Percentiles rank a stretch among this genome's conserved stretches.
phyloP scores from a whole-genome alignment of 345 rosid species.

The Acer campestre region DNA sequence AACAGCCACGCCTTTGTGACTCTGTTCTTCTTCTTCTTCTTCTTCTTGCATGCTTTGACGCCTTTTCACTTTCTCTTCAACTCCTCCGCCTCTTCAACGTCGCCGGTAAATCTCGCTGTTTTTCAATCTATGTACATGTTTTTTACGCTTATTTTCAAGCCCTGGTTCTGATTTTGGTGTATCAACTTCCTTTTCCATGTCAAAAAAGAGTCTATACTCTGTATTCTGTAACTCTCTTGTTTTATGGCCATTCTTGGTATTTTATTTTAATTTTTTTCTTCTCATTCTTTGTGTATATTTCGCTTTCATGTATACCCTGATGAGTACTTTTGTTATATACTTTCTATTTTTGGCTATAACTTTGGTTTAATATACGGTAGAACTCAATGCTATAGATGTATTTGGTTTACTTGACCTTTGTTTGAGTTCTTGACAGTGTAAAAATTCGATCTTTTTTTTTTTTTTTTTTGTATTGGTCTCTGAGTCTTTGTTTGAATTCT shows the following conservation, averaged over 20 bases:
- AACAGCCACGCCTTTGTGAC: background rate
- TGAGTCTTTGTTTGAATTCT: background rate
- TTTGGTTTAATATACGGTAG: background rate
- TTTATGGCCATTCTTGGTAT: background rate
- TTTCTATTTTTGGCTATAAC: background rate
- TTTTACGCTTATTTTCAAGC: background rate
- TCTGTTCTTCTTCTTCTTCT: background rate
- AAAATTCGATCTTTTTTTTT: background rate
- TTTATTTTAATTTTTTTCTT: background rate
- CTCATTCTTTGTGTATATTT: background rate
- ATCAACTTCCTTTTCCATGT: background rate
- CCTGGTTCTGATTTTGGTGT: background rate
- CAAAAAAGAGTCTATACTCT: background rate
- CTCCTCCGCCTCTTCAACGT: background rate
- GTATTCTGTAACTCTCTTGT: background rate
- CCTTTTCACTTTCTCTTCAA: background rate
- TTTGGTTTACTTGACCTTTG: background rate
- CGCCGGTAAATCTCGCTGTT: background rate
- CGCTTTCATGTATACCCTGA: background rate
- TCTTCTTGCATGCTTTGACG: background rate
- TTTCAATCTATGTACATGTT: background rate
- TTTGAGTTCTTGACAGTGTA: background rate
- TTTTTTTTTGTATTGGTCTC: background rate
- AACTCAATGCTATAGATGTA: background rate
- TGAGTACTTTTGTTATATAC: background rate